Percentiles rank a stretch among this genome's conserved stretches.
phyloP scores from a whole-genome alignment of 2,329 filamentous ascomycete genomes.

The Fusarium decemcellulare region DNA sequence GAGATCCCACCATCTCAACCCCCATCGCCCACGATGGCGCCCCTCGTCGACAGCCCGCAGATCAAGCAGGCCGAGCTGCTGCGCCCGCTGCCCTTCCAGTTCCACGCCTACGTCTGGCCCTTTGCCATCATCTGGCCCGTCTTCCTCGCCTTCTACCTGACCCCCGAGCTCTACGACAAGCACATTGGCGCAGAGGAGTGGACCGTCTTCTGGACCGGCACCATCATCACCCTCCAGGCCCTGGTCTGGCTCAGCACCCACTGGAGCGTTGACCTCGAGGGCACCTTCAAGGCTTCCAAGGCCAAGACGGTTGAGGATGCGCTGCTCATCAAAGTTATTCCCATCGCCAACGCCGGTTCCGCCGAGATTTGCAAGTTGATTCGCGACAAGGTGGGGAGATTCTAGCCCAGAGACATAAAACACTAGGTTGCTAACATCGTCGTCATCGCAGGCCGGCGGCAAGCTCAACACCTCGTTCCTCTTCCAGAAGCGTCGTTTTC shows the following conservation, averaged over 20 bases:
- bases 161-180: conserved; percentile 85
- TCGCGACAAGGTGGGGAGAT: conserved; percentile 74
- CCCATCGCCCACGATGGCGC: conserved; percentile 68
- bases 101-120: conserved; percentile 94
- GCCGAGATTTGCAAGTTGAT: conserved; percentile 89
- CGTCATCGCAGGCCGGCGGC: conserved; percentile 70
- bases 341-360: conserved; percentile 88
- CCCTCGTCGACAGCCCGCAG: conserved; percentile 92
- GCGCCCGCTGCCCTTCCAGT: conserved; percentile 83
- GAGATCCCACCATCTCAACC: conserved; percentile 27
- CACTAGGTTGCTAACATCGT: conserved; percentile 27
- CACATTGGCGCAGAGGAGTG: conserved; percentile 96
- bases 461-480: conserved; percentile 88
- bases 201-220: conserved; percentile 95
- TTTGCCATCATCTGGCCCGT: conserved; percentile 93
- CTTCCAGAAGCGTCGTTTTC: conserved; percentile 97
- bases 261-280: conserved; percentile 93
- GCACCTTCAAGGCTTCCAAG: conserved; percentile 83
- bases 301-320: conserved; percentile 81
- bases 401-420: conserved; percentile 5
- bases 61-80: conserved; percentile 91
- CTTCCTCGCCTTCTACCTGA: conserved; percentile 91
- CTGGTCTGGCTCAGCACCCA: conserved; percentile 96
- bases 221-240: conserved; percentile 89
- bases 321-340: conserved; percentile 91